phyloP scores from a whole-genome alignment of 2,329 filamentous ascomycete species.

The Colletotrichum shisoi region DNA sequence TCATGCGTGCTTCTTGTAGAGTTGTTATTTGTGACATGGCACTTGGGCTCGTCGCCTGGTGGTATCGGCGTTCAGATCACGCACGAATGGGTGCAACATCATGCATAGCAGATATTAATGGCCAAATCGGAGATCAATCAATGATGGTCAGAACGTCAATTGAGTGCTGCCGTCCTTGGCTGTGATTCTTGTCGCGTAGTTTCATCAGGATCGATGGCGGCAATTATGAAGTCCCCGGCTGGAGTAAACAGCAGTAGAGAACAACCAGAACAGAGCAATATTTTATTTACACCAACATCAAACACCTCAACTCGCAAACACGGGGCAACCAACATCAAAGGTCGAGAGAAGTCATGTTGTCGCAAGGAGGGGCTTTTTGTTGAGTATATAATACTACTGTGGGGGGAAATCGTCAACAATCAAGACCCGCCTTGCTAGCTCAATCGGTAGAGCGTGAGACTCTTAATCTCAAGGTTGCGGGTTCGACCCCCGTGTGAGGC shows the following conservation, averaged over 20 bases:
- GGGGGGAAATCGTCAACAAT: neutral
- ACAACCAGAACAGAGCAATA: too few relatives aligned
- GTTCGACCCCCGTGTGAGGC: conserved; percentile 43
- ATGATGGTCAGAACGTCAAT: neutral
- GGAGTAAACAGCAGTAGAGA: too few relatives aligned
- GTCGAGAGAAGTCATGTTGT: neutral
- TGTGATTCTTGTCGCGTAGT: too few relatives aligned
- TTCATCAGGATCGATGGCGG: too few relatives aligned
- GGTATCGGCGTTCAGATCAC: neutral
- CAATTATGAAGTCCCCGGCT: too few relatives aligned
- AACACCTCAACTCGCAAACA: too few relatives aligned
- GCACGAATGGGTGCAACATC: neutral
- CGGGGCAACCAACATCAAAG: too few relatives aligned
- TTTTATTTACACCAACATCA: too few relatives aligned
- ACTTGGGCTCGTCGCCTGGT: neutral
- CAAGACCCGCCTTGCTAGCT: conserved; percentile 37
- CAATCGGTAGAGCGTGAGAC: conserved; percentile 56
- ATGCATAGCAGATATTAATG: neutral
- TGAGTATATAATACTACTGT: too few relatives aligned
- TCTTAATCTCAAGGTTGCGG: conserved; percentile 56
- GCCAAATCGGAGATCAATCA: neutral
- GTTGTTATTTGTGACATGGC: neutral
- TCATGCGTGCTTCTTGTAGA: neutral
- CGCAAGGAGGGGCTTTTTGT: too few relatives aligned
- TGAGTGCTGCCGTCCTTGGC: too few relatives aligned